Percentiles rank a stretch among this genome's conserved stretches.
These are phyloP conservation scores for Lagenidium giganteum DNA, from an alignment of 352 stramenopile genomes.

Conservation along the genomic window DNA sequence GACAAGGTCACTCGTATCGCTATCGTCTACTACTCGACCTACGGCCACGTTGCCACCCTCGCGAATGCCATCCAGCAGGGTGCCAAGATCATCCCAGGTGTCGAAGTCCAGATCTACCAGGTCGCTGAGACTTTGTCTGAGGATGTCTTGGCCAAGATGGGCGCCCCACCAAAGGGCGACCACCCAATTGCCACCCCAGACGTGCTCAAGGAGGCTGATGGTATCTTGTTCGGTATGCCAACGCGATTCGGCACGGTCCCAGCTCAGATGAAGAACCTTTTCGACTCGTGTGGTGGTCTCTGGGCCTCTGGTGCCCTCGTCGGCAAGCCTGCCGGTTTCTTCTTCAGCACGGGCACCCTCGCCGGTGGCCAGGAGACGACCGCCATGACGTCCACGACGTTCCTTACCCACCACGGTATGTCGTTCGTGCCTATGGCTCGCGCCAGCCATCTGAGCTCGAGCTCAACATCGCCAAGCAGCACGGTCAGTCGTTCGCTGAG, in stretches of 20 bases:
- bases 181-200: slow-evolving; percentile 48
- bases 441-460: slow-evolving; percentile 76
- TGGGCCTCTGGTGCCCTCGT: slow-evolving; percentile 80
- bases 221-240: slow-evolving; percentile 82
- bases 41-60: slow-evolving; percentile 67
- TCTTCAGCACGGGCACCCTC: slow-evolving; percentile 78
- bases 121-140: slow-evolving; percentile 65
- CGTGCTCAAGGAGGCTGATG: slow-evolving; percentile 56
- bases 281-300: slow-evolving; percentile 81
- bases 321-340: slow-evolving; percentile 86
- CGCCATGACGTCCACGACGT: slow-evolving; percentile 73
- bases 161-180: slow-evolving; percentile 56
- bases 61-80: slow-evolving; percentile 56
- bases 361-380: slow-evolving; percentile 90
- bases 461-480: slow-evolving; percentile 52
- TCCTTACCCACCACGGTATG: slow-evolving; percentile 89
- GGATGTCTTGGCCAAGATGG: slow-evolving; percentile 67
- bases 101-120: slow-evolving; percentile 49
- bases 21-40: slow-evolving; percentile 77
- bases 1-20: no score
- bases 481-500: slow-evolving; percentile 75
- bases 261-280: slow-evolving; percentile 89
- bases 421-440: slow-evolving; percentile 86
- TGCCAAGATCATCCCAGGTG: slow-evolving; percentile 49
- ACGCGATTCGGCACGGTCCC: slow-evolving; percentile 78